A percentile compares a stretch with the other conserved stretches of the same genome.
Conservation (phyloP, 139 green algal species). For the Asterochloris erici region DNA sequence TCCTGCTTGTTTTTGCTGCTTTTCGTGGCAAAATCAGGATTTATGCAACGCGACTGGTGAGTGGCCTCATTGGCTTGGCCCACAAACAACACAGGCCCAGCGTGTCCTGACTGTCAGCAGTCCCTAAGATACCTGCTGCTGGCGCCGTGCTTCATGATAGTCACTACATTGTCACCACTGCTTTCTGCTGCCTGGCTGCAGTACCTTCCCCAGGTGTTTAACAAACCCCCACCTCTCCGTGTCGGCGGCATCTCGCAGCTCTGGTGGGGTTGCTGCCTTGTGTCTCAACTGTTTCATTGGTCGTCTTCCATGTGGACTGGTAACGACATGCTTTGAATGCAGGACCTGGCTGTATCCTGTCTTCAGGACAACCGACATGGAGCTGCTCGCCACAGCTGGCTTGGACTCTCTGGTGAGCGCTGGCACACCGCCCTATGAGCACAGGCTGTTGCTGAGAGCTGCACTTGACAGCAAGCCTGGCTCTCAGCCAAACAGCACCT, state of each 20-base stretch:
- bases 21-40: slow-evolving; percentile 7
- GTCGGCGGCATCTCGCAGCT: slow-evolving; percentile 11
- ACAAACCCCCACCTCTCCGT: slow-evolving; percentile 22
- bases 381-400: slow-evolving; percentile 43
- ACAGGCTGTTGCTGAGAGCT: neutral
- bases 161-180: neutral
- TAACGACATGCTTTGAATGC: neutral
- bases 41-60: slow-evolving; percentile 29
- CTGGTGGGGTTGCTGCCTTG: slow-evolving; percentile 10
- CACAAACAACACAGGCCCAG: neutral
- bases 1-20: slow-evolving; percentile 18
- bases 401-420: slow-evolving; percentile 42
- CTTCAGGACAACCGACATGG: slow-evolving; percentile 39
- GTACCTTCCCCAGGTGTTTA: slow-evolving; percentile 17
- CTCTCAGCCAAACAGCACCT: too few relatives aligned
- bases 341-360: slow-evolving; percentile 47
- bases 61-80: neutral
- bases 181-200: neutral
- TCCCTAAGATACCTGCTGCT: neutral
- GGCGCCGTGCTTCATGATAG: neutral
- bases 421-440: neutral
- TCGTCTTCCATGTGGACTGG: neutral
- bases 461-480: neutral
- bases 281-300: neutral
- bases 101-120: neutral